phyloP scores from a whole-genome alignment of 2,329 filamentous ascomycete genomes.

The Colletotrichum truncatum region DNA sequence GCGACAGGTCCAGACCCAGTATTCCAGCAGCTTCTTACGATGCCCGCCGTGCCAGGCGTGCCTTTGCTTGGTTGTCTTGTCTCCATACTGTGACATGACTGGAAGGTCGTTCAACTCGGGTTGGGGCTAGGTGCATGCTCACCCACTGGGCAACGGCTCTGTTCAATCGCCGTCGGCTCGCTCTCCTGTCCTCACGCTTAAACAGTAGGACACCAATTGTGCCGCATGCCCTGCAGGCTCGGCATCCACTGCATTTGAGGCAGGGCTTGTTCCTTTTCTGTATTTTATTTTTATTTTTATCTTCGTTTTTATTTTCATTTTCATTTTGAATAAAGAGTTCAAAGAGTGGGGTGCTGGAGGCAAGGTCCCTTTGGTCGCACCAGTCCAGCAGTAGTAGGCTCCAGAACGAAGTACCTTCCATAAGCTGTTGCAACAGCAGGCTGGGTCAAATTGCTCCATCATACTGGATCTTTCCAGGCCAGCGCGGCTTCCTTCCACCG shows the following conservation, averaged over 20 bases:
- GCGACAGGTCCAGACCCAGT: constrained; percentile 2
- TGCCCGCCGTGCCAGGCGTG: neutral
- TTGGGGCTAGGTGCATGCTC: neutral
- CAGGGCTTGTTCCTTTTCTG: constrained; percentile 24
- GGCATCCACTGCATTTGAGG: constrained; percentile 24
- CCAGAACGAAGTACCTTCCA: neutral
- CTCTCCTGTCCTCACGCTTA: constrained; percentile 7
- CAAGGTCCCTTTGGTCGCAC: no score
- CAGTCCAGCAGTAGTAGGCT: neutral
- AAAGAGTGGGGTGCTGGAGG: constrained; percentile 21
- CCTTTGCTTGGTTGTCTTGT: neutral
- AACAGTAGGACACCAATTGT: constrained; percentile 23
- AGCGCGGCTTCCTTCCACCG: no score
- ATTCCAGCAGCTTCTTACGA: constrained; percentile 10
- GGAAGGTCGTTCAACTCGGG: neutral
- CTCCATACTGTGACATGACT: neutral
- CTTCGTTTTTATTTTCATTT: no score
- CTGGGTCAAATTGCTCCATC: no score
- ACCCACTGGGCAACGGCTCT: constrained; percentile 1
- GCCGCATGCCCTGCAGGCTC: constrained; percentile 28
- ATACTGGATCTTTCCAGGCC: no score
- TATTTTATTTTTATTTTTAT: no score
- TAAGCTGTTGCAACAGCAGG: no score
- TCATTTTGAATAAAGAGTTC: constrained; percentile 5
- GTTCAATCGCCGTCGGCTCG: neutral